These are phyloP conservation scores for Pseudozyma sp. DNA, from an alignment of 1,284 basidiomycete species.

Conservation along the genomic window DNA sequence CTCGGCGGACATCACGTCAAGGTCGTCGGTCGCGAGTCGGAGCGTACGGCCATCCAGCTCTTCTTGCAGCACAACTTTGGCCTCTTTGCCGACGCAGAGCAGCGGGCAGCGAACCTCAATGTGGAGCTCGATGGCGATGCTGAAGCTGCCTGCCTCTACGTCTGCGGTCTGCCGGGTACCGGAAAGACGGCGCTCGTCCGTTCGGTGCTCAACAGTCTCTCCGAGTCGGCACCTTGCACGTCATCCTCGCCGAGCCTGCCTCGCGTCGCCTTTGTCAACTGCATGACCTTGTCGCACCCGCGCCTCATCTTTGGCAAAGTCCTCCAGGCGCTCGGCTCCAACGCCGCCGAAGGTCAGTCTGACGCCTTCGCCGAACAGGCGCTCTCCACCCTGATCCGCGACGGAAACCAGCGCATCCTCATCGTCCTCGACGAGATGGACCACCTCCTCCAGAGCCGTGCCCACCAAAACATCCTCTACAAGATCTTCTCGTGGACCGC, in stretches of 20 bases:
- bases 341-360: conserved; percentile 42
- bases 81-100: conserved; percentile 41
- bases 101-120: conserved; percentile 18
- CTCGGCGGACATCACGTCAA: conserved; percentile 49
- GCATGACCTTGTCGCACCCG: conserved; percentile 67
- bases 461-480: conserved; percentile 68
- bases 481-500: conserved; percentile 66
- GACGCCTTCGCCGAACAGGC: conserved; percentile 41
- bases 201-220: conserved; percentile 64
- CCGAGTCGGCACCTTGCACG: background rate
- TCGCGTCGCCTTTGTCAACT: conserved; percentile 68
- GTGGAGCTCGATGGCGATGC: conserved; percentile 55
- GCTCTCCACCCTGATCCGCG: conserved; percentile 35
- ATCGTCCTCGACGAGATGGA: conserved; percentile 71
- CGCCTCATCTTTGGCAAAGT: conserved; percentile 60
- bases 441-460: conserved; percentile 65
- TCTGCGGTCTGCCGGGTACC: conserved; percentile 71
- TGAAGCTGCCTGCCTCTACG: conserved; percentile 65
- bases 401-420: conserved; percentile 50
- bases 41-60: conserved; percentile 60
- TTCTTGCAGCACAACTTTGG: conserved; percentile 61
- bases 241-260: conserved; percentile 15
- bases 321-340: conserved; percentile 51
- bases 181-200: conserved; percentile 70
- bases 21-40: conserved; percentile 66